These are phyloP conservation scores for Aspergillus tanneri DNA, from an alignment of 2,329 filamentous ascomycete genomes.

Conservation along the genomic window DNA sequence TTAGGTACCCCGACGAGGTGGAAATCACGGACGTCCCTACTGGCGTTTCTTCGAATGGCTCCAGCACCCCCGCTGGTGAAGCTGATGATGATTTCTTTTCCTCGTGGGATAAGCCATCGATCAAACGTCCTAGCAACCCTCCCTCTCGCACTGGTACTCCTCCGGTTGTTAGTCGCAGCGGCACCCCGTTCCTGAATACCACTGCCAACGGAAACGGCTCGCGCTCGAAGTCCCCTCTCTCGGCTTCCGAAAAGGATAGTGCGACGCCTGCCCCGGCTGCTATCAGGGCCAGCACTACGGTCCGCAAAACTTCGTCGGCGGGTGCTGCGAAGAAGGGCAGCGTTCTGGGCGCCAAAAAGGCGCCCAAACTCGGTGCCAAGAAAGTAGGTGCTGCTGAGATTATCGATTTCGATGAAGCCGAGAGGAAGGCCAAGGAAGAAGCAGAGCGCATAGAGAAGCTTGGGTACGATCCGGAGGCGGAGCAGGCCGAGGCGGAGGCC, in stretches of 20 bases:
- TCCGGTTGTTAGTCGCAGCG: constrained; percentile 72
- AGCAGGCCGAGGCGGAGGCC: constrained; percentile 53
- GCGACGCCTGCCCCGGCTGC: constrained; percentile 58
- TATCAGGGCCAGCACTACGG: constrained; percentile 73
- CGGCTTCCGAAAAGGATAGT: constrained; percentile 52
- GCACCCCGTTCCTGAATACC: constrained; percentile 85
- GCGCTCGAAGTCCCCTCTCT: constrained; percentile 82
- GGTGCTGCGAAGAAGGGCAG: constrained; percentile 74
- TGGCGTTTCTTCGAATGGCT: constrained; percentile 61
- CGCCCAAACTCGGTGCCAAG: constrained; percentile 83
- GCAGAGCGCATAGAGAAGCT: constrained; percentile 93
- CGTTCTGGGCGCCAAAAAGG: constrained; percentile 82
- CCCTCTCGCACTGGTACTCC: constrained; percentile 87
- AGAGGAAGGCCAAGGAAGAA: constrained; percentile 96
- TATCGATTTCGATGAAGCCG: constrained; percentile 95
- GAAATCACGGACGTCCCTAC: constrained; percentile 71
- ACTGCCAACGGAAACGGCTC: constrained; percentile 65
- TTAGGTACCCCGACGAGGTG: constrained; percentile 79
- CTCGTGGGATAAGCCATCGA: constrained; percentile 96
- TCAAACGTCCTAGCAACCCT: constrained; percentile 94
- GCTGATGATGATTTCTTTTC: constrained; percentile 95
- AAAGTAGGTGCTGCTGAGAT: constrained; percentile 72
- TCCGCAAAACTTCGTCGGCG: constrained; percentile 68
- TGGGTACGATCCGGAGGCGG: constrained; percentile 91
- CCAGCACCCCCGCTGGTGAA: constrained; percentile 76